A percentile compares a stretch with the other conserved stretches of the same genome.
Evolutionary conservation across 2,329 filamentous ascomycete genomes (phyloP).

Genomic region (Curvularia sp.): DNA sequence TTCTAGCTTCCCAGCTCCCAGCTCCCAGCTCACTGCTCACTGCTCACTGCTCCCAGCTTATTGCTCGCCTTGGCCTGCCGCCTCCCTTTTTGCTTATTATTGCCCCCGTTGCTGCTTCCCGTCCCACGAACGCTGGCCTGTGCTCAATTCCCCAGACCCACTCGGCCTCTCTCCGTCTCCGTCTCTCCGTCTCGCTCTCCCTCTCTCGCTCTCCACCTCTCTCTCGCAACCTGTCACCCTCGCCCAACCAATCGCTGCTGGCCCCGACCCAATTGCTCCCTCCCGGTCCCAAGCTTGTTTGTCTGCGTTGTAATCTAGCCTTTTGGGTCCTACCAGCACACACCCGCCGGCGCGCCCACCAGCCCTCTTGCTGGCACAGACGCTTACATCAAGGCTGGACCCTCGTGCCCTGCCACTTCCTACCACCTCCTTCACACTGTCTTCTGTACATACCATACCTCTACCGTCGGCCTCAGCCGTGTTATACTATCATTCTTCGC

Average conservation of each 20-base stretch:
- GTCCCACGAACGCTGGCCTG: slow-evolving; percentile 26
- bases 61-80: slow-evolving; percentile 1
- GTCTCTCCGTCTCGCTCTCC: too few species aligned
- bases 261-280: slow-evolving; percentile 36
- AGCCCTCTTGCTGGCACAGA: slow-evolving; percentile 24
- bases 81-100: slow-evolving; percentile 6
- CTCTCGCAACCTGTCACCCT: slow-evolving; percentile 1
- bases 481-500: slow-evolving; percentile 17
- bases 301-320: slow-evolving; percentile 39
- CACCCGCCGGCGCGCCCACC: slow-evolving; percentile 29
- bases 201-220: too few species aligned
- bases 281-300: slow-evolving; percentile 36
- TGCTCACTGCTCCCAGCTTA: slow-evolving; percentile 18
- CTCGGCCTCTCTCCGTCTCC: too few species aligned
- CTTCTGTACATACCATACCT: slow-evolving; percentile 20
- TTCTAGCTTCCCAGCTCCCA: slow-evolving; percentile 1
- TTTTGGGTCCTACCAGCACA: slow-evolving; percentile 27
- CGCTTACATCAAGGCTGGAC: slow-evolving; percentile 28
- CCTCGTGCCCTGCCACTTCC: slow-evolving; percentile 16
- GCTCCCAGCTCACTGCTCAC: slow-evolving; percentile 19
- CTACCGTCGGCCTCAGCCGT: slow-evolving; percentile 24
- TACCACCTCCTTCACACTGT: slow-evolving; percentile 15
- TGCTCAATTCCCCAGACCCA: slow-evolving; percentile 24
- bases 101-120: slow-evolving; percentile 3
- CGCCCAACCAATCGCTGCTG: slow-evolving; percentile 38